Evolutionary conservation across 1,139 yeast genomes (phyloP).

Genomic region (Pichia sp.): DNA sequence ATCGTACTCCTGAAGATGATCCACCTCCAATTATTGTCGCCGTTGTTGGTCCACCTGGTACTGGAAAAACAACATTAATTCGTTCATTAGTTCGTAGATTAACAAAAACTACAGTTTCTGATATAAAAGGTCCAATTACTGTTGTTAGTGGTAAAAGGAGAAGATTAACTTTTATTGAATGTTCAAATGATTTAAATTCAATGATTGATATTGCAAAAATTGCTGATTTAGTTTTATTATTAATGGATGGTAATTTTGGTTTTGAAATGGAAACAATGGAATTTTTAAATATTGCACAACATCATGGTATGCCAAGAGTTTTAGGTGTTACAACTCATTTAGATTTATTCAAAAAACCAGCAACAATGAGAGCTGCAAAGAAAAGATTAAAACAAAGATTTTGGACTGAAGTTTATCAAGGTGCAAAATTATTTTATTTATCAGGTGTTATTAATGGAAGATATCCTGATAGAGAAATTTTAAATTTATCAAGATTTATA

Average conservation of each 20-base stretch:
- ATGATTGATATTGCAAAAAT: constrained; percentile 96
- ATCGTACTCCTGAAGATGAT: constrained; percentile 93
- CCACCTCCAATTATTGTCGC: constrained; percentile 97
- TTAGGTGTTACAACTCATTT: constrained; percentile 94
- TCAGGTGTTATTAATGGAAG: constrained; percentile 97
- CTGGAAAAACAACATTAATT: constrained; percentile 92
- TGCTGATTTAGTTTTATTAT: constrained; percentile 82
- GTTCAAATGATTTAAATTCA: constrained; percentile 85
- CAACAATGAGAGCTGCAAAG: constrained; percentile 86
- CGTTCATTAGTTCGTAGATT: constrained; percentile 82
- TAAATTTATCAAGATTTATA: constrained; percentile 86
- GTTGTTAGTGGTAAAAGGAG: constrained; percentile 96
- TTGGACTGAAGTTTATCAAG: constrained; percentile 99
- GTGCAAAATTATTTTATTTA: constrained; percentile 90
- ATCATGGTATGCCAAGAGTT: constrained; percentile 98
- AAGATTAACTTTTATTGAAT: constrained; percentile 88
- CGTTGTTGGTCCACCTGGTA: constrained; percentile 98
- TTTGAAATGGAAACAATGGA: constrained; percentile 99
- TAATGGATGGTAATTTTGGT: constrained; percentile 97
- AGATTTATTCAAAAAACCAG: constrained; percentile 85
- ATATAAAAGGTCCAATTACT: constrained; percentile 93
- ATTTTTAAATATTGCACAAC: constrained; percentile 89
- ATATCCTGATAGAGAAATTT: constrained; percentile 93
- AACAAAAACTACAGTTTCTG: constrained; percentile 78
- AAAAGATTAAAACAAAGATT: constrained; percentile 89